Percentiles rank a stretch among this genome's conserved stretches.
phyloP scores from a whole-genome alignment of 2,329 filamentous ascomycete species.

The Aspergillus sojae region DNA sequence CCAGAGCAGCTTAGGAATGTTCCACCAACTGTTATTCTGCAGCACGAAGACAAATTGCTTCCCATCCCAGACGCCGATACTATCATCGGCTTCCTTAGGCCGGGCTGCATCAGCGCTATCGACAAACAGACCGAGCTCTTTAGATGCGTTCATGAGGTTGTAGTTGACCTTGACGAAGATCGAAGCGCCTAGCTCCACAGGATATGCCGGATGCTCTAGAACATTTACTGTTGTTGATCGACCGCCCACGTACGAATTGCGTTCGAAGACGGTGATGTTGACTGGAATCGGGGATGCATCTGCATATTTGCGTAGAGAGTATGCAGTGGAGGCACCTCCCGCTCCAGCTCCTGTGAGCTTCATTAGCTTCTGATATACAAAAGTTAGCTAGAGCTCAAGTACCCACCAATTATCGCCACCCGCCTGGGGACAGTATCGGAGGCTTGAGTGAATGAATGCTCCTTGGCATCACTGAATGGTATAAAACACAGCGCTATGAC shows the following conservation, averaged over 20 bases:
- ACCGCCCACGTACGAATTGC: slow-evolving; percentile 75
- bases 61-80: slow-evolving; percentile 85
- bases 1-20: slow-evolving; percentile 77
- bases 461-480: slow-evolving; percentile 23
- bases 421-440: slow-evolving; percentile 27
- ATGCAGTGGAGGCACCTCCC: slow-evolving; percentile 83
- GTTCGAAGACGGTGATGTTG: slow-evolving; percentile 88
- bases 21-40: slow-evolving; percentile 72
- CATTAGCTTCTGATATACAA: slow-evolving; percentile 10
- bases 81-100: slow-evolving; percentile 46
- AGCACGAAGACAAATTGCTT: slow-evolving; percentile 70
- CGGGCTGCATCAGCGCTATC: slow-evolving; percentile 53
- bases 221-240: slow-evolving; percentile 82
- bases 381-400: not conserved
- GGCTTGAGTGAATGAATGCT: slow-evolving; percentile 25
- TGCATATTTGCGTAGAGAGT: slow-evolving; percentile 75
- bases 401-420: slow-evolving; percentile 41
- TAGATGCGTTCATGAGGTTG: slow-evolving; percentile 75
- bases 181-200: slow-evolving; percentile 84
- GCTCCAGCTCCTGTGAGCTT: slow-evolving; percentile 75
- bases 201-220: slow-evolving; percentile 66
- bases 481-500: slow-evolving; percentile 17
- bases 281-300: slow-evolving; percentile 60
- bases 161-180: slow-evolving; percentile 87
- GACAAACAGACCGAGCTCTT: slow-evolving; percentile 69